These are phyloP conservation scores for Forsythia suspensa DNA, from an alignment of 257 asterid genomes.

Conservation along the genomic window DNA sequence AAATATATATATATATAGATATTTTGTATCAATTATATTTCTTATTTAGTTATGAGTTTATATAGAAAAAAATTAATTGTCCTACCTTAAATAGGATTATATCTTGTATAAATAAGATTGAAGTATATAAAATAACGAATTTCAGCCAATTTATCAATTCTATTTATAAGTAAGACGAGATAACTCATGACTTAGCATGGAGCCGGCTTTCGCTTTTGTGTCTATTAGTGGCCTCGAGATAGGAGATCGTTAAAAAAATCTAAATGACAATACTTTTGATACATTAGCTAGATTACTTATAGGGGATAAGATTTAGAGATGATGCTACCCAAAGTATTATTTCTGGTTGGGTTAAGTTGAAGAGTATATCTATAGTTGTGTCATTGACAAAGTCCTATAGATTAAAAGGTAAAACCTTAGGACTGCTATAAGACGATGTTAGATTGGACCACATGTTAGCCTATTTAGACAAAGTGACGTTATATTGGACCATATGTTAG, in stretches of 20 bases:
- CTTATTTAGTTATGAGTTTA: too few species aligned
- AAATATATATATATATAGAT: too few species aligned
- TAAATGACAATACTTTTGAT: too few species aligned
- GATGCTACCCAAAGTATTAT: neutral
- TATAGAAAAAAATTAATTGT: too few species aligned
- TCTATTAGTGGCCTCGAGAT: neutral
- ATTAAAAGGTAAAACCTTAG: neutral
- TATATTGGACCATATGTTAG: neutral
- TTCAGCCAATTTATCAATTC: too few species aligned
- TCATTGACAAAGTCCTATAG: neutral
- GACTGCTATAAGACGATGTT: neutral
- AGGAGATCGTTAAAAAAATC: neutral
- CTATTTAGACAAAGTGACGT: neutral
- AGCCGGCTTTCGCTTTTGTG: neutral
- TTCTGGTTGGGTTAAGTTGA: neutral
- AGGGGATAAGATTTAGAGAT: neutral
- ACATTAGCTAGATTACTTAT: neutral
- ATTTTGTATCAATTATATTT: too few species aligned
- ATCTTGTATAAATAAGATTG: too few species aligned
- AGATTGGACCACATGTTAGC: neutral
- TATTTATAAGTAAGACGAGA: neutral
- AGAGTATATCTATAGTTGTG: neutral
- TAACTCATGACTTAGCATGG: neutral
- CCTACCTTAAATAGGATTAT: too few species aligned
- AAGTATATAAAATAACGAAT: too few species aligned